Conservation (phyloP, 192 early-diverging fungal species). For the Funneliformis mosseae region DNA sequence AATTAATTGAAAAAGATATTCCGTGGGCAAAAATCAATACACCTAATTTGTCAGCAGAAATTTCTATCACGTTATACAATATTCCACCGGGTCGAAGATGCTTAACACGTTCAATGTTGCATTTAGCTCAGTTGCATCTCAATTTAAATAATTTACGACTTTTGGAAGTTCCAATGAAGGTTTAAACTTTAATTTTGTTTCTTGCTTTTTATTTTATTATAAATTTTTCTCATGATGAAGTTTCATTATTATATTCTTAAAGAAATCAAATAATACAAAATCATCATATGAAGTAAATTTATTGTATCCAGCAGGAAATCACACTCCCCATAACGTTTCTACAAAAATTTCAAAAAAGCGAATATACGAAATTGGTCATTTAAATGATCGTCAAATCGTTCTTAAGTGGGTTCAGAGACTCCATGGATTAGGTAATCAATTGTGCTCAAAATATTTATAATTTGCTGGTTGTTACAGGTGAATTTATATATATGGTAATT, state of each 20-base stretch:
- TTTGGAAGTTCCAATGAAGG: slow-evolving; percentile 39
- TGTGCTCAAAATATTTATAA: neutral
- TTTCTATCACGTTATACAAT: slow-evolving; percentile 32
- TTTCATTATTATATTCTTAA: neutral
- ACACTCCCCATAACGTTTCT: neutral
- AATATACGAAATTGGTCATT: slow-evolving; percentile 12
- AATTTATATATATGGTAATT: neutral
- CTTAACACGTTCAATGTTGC: slow-evolving; percentile 27
- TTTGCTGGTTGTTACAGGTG: neutral
- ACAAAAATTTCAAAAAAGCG: neutral
- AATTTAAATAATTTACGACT: slow-evolving; percentile 21
- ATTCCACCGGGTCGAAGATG: slow-evolving; percentile 6
- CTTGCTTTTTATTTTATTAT: neutral
- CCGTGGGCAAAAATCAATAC: slow-evolving; percentile 11
- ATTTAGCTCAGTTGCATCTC: slow-evolving; percentile 31
- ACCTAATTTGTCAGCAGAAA: neutral
- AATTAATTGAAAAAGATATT: slow-evolving; percentile 12
- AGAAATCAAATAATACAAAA: slow-evolving; percentile 28
- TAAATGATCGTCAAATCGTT: slow-evolving; percentile 20
- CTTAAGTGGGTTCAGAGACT: slow-evolving; percentile 23
- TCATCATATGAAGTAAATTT: slow-evolving; percentile 26
- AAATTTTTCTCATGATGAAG: neutral
- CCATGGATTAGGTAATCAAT: slow-evolving; percentile 27
- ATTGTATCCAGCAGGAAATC: slow-evolving; percentile 17
- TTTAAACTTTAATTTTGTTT: neutral